A percentile compares a stretch with the other conserved stretches of the same genome.
These are phyloP conservation scores for Cyberlindnera euphorbiiphila DNA, from an alignment of 805 yeast genomes.

Conservation along the genomic window DNA sequence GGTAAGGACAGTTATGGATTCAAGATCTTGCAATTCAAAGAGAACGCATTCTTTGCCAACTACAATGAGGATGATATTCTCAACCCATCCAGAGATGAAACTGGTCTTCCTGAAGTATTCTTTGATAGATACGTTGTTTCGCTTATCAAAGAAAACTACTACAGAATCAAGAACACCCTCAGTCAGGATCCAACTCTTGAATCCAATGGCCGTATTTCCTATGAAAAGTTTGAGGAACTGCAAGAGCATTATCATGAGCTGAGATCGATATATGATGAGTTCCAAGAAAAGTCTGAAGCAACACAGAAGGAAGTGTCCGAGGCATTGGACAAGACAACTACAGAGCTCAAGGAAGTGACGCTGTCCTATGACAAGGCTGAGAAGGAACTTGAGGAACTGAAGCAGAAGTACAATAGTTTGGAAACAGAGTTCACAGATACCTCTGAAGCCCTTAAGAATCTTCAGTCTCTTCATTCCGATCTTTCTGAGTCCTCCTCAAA, in stretches of 20 bases:
- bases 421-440: constrained; percentile 12
- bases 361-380: constrained; percentile 8
- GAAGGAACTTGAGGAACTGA: constrained; percentile 22
- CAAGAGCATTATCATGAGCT: constrained; percentile 32
- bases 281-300: constrained; percentile 29
- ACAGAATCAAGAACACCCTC: constrained; percentile 65
- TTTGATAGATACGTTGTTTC: constrained; percentile 62
- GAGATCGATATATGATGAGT: constrained; percentile 33
- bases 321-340: constrained; percentile 19
- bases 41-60: constrained; percentile 48
- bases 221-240: constrained; percentile 40
- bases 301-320: constrained; percentile 30
- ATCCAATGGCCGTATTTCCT: constrained; percentile 64
- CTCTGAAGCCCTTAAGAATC: constrained; percentile 16
- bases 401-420: constrained; percentile 21
- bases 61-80: constrained; percentile 50
- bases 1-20: constrained; percentile 78
- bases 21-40: constrained; percentile 69
- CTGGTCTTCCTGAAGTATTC: constrained; percentile 85
- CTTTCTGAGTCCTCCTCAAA: constrained; percentile 31
- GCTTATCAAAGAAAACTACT: constrained; percentile 64
- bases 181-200: constrained; percentile 71
- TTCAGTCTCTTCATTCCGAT: constrained; percentile 32
- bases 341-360: constrained; percentile 13
- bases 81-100: constrained; percentile 58